phyloP scores from a whole-genome alignment of 345 rosid genomes.

The Odontarrhena argentea region DNA sequence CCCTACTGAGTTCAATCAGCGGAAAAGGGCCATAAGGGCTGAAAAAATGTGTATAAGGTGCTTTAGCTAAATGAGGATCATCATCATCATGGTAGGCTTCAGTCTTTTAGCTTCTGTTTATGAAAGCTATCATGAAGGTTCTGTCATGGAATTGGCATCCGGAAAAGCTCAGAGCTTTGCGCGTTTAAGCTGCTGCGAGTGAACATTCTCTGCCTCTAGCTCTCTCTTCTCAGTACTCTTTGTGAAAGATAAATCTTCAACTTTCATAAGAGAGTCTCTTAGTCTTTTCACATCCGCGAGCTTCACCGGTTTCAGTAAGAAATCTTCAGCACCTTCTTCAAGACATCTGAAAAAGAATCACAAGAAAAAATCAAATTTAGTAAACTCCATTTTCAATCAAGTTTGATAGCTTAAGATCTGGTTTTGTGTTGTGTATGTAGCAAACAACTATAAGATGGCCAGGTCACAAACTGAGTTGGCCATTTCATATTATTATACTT shows the following conservation, averaged over 20 bases:
- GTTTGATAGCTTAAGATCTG: constrained; percentile 1
- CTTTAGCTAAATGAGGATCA: not conserved
- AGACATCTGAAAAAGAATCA: constrained; percentile 56
- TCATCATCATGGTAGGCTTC: constrained; percentile 3
- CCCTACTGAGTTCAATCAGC: constrained; percentile 15
- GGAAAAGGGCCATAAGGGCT: constrained; percentile 3
- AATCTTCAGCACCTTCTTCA: constrained; percentile 93
- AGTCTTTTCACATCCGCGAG: constrained; percentile 66
- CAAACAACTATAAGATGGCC: constrained; percentile 38
- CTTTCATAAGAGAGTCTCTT: constrained; percentile 57
- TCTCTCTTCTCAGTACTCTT: constrained; percentile 57
- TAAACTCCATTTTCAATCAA: not conserved
- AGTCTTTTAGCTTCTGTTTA: constrained; percentile 18
- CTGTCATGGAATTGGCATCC: constrained; percentile 11
- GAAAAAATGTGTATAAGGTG: constrained; percentile 23
- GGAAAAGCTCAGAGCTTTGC: constrained; percentile 22
- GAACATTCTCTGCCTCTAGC: constrained; percentile 31
- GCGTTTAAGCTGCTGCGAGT: constrained; percentile 32
- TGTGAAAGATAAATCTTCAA: constrained; percentile 33
- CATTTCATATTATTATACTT: constrained; percentile 4
- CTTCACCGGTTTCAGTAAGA: constrained; percentile 72
- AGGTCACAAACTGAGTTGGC: constrained; percentile 29
- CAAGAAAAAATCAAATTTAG: not conserved
- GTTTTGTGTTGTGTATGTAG: constrained; percentile 24
- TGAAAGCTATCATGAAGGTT: not conserved